Evolutionary conservation across 1,139 yeast species (phyloP).

Genomic region (Hyphopichia wangnamkhiaoensis): DNA sequence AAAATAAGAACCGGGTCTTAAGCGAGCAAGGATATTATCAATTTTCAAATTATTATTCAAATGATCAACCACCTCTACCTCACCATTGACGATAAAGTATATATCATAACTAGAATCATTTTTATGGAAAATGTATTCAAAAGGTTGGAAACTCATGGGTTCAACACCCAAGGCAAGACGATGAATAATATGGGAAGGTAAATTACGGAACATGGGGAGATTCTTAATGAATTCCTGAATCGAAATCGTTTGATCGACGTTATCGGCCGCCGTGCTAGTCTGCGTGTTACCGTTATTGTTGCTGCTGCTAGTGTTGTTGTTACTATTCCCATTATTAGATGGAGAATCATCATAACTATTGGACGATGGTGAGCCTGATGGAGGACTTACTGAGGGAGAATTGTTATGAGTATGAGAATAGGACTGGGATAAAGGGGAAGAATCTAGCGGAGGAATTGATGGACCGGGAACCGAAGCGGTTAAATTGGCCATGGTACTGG

Average conservation of each 20-base stretch:
- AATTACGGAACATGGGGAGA: constrained; percentile 56
- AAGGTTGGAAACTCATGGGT: constrained; percentile 52
- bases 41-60: constrained; percentile 17
- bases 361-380: not conserved
- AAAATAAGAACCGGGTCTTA: constrained; percentile 65
- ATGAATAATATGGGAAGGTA: constrained; percentile 61
- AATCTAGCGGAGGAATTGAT: constrained; percentile 15
- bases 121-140: constrained; percentile 60
- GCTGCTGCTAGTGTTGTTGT: too few relatives aligned
- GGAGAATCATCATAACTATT: not conserved
- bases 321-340: not conserved
- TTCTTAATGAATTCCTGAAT: constrained; percentile 58
- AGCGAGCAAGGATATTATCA: constrained; percentile 54
- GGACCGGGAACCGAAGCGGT: constrained; percentile 17
- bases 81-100: constrained; percentile 66
- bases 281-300: not conserved
- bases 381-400: constrained; percentile 1
- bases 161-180: constrained; percentile 65
- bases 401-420: not conserved
- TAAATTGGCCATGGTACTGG: constrained; percentile 17
- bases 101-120: constrained; percentile 64
- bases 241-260: constrained; percentile 37
- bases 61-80: constrained; percentile 65
- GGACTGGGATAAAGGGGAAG: constrained; percentile 11
- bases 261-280: constrained; percentile 1